Conservation (phyloP, 345 rosid species). For the Euphorbia peplus region DNA sequence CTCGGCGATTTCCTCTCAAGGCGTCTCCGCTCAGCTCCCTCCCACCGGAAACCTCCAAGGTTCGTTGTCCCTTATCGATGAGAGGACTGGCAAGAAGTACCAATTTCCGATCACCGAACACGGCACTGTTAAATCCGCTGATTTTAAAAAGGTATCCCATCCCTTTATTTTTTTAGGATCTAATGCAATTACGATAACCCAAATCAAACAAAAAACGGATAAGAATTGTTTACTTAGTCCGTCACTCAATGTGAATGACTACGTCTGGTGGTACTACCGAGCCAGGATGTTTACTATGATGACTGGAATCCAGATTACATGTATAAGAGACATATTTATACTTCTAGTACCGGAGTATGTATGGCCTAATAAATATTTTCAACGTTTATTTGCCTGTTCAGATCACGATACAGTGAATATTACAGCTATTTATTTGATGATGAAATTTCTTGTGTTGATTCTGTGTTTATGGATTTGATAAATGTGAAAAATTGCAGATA, state of each 20-base stretch:
- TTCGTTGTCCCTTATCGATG: conserved; percentile 59
- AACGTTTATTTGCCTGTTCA: not conserved
- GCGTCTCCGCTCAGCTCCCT: conserved; percentile 44
- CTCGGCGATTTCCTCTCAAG: conserved; percentile 25
- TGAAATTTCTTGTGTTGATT: no score
- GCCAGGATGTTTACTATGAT: no score
- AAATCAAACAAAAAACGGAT: no score
- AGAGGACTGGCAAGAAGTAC: conserved; percentile 66
- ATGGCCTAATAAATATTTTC: no score
- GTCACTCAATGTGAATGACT: no score
- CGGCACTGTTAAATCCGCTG: conserved; percentile 76
- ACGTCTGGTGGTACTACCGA: no score
- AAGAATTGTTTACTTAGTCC: no score
- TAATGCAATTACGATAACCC: not conserved
- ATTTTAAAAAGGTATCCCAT: conserved; percentile 69
- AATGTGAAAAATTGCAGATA: conserved; percentile 43
- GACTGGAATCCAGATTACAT: no score
- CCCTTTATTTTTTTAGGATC: not conserved
- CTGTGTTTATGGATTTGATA: not conserved
- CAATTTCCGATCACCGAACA: conserved; percentile 52
- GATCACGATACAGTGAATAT: no score
- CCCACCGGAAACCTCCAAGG: conserved; percentile 60
- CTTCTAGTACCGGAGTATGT: no score
- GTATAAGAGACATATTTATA: no score
- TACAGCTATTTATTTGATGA: no score